A percentile compares a stretch with the other conserved stretches of the same genome.
Conservation (phyloP, 176 grass and related monocot species). For the Tuctoria greenei region DNA sequence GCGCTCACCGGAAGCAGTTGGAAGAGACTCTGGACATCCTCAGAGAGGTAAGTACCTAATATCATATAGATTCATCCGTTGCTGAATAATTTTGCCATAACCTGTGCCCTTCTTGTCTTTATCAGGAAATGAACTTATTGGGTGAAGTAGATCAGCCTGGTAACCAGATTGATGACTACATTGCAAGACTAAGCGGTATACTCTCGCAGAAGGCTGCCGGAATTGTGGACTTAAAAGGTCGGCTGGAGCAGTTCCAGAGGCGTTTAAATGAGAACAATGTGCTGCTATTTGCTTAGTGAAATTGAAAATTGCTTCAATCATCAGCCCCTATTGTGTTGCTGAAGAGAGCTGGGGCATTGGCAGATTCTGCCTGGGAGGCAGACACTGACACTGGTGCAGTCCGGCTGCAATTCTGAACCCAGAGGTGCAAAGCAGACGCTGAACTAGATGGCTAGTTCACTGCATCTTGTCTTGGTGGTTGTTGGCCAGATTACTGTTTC, state of each 20-base stretch:
- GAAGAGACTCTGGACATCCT: slow-evolving; percentile 91
- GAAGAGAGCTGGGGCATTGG: slow-evolving; percentile 21
- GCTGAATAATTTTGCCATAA: slow-evolving; percentile 26
- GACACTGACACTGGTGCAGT: not conserved
- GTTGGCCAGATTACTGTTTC: not conserved
- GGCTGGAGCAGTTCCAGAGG: slow-evolving; percentile 76
- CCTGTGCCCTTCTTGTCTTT: slow-evolving; percentile 27
- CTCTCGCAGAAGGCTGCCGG: slow-evolving; percentile 83
- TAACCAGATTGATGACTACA: slow-evolving; percentile 76
- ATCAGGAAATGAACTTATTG: slow-evolving; percentile 87
- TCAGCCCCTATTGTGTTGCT: not conserved
- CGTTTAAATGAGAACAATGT: slow-evolving; percentile 72
- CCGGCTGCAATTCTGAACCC: slow-evolving; percentile 19
- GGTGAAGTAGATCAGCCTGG: slow-evolving; percentile 78
- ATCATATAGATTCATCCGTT: not conserved
- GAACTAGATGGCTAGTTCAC: slow-evolving; percentile 26
- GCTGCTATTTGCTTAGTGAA: slow-evolving; percentile 56
- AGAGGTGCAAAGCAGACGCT: slow-evolving; percentile 4
- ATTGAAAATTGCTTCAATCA: slow-evolving; percentile 36
- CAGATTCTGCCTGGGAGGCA: not conserved
- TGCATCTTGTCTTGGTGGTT: slow-evolving; percentile 18
- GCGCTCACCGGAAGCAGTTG: slow-evolving; percentile 85
- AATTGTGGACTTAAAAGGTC: slow-evolving; percentile 70
- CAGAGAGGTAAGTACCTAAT: slow-evolving; percentile 50
- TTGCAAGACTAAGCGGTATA: slow-evolving; percentile 68